Evolutionary conservation across 495 filamentous ascomycete species (phyloP).

Genomic region (Lindgomyces ingoldianus): DNA sequence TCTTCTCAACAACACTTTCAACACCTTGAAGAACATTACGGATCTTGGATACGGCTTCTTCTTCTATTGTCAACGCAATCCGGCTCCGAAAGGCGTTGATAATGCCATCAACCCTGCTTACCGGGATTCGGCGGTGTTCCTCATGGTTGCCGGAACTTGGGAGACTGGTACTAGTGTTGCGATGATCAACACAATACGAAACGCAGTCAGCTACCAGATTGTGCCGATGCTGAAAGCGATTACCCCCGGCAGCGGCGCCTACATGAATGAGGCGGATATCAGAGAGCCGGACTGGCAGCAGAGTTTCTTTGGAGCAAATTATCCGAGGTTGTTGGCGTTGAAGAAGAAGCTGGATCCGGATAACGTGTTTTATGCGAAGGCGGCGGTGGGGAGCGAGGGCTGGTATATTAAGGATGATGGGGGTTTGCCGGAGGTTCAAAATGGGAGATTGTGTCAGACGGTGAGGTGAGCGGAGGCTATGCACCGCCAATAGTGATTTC

Average conservation of each 20-base stretch:
- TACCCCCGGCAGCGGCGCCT: slow-evolving; percentile 42
- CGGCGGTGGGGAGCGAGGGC: slow-evolving; percentile 20
- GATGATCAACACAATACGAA: background rate
- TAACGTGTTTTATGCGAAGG: slow-evolving; percentile 7
- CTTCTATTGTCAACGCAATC: background rate
- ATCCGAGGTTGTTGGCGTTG: slow-evolving; percentile 7
- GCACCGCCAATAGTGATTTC: too few relatives aligned
- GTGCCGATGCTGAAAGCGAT: slow-evolving; percentile 1
- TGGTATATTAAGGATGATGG: slow-evolving; percentile 15
- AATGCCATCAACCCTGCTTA: slow-evolving; percentile 14
- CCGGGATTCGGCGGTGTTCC: background rate
- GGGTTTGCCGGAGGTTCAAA: slow-evolving; percentile 2
- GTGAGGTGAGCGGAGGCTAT: too few relatives aligned
- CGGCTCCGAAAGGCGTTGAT: background rate
- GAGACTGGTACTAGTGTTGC: background rate
- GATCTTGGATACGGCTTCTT: background rate
- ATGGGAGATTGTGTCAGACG: slow-evolving; percentile 3
- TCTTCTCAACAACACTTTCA: slow-evolving; percentile 3
- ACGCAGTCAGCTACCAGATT: background rate
- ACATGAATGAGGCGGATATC: slow-evolving; percentile 18
- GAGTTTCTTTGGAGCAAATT: slow-evolving; percentile 22
- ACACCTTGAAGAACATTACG: background rate
- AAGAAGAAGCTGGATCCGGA: slow-evolving; percentile 10
- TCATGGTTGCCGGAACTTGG: background rate
- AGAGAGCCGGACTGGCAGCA: slow-evolving; percentile 19